Evolutionary conservation across 75 land plant genomes (phyloP).

Genomic region (Cryptomeria japonica): DNA sequence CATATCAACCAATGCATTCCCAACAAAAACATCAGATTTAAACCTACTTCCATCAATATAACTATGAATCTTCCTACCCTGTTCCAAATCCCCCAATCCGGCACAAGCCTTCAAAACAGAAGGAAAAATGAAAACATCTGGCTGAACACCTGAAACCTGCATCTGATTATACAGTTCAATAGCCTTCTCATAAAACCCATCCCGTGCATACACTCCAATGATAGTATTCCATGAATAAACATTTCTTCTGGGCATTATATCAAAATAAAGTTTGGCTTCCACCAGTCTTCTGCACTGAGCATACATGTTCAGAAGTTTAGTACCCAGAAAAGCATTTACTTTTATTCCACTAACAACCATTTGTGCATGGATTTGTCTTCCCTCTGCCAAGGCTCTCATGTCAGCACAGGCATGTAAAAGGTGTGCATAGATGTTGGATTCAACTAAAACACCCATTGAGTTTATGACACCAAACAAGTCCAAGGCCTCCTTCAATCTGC

Average conservation of each 20-base stretch:
- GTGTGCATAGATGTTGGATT: slow-evolving; percentile 10
- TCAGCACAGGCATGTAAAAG: slow-evolving; percentile 51
- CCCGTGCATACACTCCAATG: slow-evolving; percentile 45
- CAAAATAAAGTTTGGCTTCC: slow-evolving; percentile 46
- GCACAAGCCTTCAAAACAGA: slow-evolving; percentile 51
- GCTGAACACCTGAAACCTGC: slow-evolving; percentile 28
- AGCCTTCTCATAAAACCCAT: slow-evolving; percentile 24
- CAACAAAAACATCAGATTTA: slow-evolving; percentile 27
- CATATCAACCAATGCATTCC: slow-evolving; percentile 29
- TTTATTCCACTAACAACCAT: slow-evolving; percentile 22
- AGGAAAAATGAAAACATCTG: slow-evolving; percentile 49
- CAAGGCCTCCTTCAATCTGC: slow-evolving; percentile 2
- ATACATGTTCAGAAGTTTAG: slow-evolving; percentile 45
- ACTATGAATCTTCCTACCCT: slow-evolving; percentile 22
- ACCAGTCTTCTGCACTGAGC: slow-evolving; percentile 40
- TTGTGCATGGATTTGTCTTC: slow-evolving; percentile 52
- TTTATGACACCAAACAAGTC: not conserved
- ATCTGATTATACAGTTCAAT: slow-evolving; percentile 42
- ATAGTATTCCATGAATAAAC: slow-evolving; percentile 65
- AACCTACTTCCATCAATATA: slow-evolving; percentile 24
- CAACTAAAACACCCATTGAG: not conserved
- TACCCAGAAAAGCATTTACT: slow-evolving; percentile 34
- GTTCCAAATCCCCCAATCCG: not conserved
- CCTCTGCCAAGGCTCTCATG: slow-evolving; percentile 32
- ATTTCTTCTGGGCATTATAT: slow-evolving; percentile 42